Evolutionary conservation across 2,329 filamentous ascomycete genomes (phyloP).

Genomic region (Claviceps sp.): DNA sequence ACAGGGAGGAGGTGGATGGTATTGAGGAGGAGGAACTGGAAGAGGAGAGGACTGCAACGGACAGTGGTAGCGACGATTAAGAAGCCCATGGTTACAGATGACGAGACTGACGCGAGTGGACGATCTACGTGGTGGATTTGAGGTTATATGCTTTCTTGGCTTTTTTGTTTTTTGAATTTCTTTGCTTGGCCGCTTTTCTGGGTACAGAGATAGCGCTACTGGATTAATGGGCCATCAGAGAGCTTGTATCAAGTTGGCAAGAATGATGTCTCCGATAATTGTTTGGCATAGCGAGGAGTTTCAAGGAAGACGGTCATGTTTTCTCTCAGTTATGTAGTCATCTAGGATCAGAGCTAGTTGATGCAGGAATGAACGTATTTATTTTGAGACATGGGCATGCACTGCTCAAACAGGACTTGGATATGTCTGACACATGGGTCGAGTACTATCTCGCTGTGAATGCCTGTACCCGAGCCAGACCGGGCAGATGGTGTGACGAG

Average conservation of each 20-base stretch:
- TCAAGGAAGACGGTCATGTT: not conserved
- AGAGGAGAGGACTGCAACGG: constrained; percentile 38
- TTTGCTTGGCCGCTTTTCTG: not conserved
- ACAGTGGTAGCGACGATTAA: constrained; percentile 30
- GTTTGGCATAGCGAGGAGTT: constrained; percentile 3
- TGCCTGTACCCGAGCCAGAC: too few species aligned
- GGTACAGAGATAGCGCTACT: not conserved
- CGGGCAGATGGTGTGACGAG: too few species aligned
- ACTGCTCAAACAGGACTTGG: too few species aligned
- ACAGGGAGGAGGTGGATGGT: constrained; percentile 34
- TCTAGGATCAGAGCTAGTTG: not conserved
- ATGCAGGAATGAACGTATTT: not conserved
- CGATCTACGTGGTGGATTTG: not conserved
- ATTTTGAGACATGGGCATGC: not conserved
- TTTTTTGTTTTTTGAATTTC: not conserved
- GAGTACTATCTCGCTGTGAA: too few species aligned
- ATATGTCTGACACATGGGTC: too few species aligned
- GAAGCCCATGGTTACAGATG: constrained; percentile 13
- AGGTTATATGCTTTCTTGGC: constrained; percentile 2
- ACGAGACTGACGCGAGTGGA: not conserved
- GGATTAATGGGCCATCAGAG: too few species aligned
- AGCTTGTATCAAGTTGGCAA: not conserved
- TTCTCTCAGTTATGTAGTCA: not conserved
- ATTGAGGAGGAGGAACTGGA: constrained; percentile 30
- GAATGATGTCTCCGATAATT: not conserved